Percentiles rank a stretch among this genome's conserved stretches.
Evolutionary conservation across 2,329 filamentous ascomycete species (phyloP).

Genomic region (Chrysosporium keratinophilum): DNA sequence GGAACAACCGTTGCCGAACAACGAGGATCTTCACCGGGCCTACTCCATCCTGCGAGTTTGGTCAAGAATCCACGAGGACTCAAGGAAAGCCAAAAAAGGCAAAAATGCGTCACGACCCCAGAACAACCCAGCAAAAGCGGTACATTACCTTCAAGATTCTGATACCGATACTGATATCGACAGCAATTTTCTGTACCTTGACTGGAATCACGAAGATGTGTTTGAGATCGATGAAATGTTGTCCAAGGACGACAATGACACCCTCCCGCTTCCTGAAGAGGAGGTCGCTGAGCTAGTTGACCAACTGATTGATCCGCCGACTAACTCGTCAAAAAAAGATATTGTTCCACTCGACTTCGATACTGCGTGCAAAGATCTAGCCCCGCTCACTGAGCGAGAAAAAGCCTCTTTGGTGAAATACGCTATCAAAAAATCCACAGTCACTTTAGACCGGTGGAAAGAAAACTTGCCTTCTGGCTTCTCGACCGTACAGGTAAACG

Average conservation of each 20-base stretch:
- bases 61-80: not conserved
- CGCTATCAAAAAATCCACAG: not conserved
- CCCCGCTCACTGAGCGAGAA: no score
- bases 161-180: not conserved
- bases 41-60: not conserved
- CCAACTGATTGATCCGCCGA: no score
- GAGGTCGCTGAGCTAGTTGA: no score
- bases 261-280: no score
- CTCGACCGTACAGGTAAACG: no score
- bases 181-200: not conserved
- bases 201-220: not conserved
- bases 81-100: not conserved
- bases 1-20: not conserved
- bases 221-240: not conserved
- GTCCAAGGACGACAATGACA: not conserved
- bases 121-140: not conserved
- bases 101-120: not conserved
- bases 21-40: not conserved
- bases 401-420: no score
- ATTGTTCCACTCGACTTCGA: no score
- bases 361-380: no score
- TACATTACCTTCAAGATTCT: not conserved
- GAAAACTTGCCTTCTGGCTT: no score
- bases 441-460: not conserved
- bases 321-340: no score